Evolutionary conservation across 2,329 filamentous ascomycete species (phyloP).

Genomic region (Fusarium tupiense): DNA sequence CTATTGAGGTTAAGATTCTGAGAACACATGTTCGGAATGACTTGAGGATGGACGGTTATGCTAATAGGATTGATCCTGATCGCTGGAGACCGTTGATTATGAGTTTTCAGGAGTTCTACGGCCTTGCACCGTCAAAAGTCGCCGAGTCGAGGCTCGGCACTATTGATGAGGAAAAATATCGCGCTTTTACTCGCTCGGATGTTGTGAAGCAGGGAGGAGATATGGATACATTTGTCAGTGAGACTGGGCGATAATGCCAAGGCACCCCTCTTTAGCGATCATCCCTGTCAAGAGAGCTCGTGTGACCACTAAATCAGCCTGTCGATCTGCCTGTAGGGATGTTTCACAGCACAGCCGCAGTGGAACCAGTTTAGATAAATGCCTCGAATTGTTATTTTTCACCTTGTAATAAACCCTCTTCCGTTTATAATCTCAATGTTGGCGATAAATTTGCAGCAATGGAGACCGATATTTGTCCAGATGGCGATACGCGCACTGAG

Average conservation of each 20-base stretch:
- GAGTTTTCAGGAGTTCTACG: not conserved
- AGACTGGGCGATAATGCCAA: not conserved
- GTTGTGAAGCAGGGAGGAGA: not conserved
- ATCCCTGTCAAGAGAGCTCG: not conserved
- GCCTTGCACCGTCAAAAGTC: not conserved
- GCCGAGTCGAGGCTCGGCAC: not conserved
- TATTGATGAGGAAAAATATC: not conserved
- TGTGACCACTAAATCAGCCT: not conserved
- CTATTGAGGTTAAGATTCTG: not conserved
- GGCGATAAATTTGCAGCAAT: not conserved
- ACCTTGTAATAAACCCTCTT: too few species aligned
- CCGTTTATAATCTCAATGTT: fast-evolving
- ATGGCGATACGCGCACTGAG: not conserved
- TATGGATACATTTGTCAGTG: not conserved
- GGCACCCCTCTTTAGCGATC: not conserved
- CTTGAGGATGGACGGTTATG: not conserved
- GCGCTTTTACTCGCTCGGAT: not conserved
- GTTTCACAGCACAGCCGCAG: not conserved
- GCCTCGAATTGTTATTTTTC: not conserved
- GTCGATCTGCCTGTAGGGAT: not conserved
- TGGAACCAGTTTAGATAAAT: not conserved
- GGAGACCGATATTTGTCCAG: not conserved
- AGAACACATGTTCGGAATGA: not conserved
- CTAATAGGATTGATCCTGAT: not conserved
- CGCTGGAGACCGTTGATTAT: not conserved